phyloP scores from a whole-genome alignment of 345 rosid species.

The Moringa oleifera region DNA sequence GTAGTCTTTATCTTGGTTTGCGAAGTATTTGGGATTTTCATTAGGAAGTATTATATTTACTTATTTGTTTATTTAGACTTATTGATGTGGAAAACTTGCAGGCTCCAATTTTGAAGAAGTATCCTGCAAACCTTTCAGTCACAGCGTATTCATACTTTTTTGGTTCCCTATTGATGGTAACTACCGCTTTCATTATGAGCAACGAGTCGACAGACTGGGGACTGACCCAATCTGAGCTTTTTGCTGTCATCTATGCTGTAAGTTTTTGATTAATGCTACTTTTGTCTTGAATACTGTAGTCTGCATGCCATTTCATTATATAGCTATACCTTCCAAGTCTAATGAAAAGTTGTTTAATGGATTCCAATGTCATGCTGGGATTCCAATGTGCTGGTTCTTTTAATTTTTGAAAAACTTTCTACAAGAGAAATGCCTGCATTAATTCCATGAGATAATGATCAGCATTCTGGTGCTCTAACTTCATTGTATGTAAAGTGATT shows the following conservation, averaged over 20 bases:
- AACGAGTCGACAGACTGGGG: conserved; percentile 76
- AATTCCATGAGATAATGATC: not conserved
- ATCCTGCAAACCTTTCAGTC: conserved; percentile 84
- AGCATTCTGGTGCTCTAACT: no score
- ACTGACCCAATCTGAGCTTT: conserved; percentile 69
- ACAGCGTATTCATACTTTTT: conserved; percentile 77
- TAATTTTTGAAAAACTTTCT: not conserved
- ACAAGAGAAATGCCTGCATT: no score
- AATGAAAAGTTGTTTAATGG: conserved; percentile 8
- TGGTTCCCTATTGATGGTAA: conserved; percentile 71
- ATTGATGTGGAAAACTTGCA: conserved; percentile 29
- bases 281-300: not conserved
- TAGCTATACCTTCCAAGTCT: not conserved
- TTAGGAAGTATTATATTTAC: no score
- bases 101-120: conserved; percentile 78
- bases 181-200: conserved; percentile 54
- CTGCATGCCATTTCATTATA: not conserved
- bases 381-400: not conserved
- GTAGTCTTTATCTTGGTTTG: not conserved
- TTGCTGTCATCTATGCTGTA: conserved; percentile 88
- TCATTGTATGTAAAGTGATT: not conserved
- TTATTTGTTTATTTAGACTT: not conserved
- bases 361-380: conserved; percentile 6
- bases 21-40: no score
- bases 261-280: conserved; percentile 31